Percentiles rank a stretch among this genome's conserved stretches.
These are phyloP conservation scores for Xylaria multiplex DNA, from an alignment of 2,329 filamentous ascomycete genomes.

Conservation along the genomic window DNA sequence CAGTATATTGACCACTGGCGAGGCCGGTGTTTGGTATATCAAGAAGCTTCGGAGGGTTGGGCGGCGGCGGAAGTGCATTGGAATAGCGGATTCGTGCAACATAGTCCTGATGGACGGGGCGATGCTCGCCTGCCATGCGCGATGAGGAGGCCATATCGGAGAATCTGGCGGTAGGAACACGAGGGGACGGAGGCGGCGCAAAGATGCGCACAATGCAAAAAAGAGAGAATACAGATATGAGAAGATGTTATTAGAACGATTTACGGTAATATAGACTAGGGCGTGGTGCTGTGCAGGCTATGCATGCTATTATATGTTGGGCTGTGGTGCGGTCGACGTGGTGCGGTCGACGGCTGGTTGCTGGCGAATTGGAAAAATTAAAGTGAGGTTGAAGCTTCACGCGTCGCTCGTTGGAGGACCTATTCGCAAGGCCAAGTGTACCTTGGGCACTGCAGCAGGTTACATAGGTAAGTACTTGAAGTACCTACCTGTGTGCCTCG, in stretches of 20 bases:
- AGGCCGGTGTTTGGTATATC: constrained; percentile 96
- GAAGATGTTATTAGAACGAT: neutral
- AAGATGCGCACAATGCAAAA: constrained; percentile 19
- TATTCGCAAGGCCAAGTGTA: too few species aligned
- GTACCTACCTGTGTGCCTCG: neutral
- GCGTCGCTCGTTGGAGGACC: neutral
- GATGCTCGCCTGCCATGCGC: constrained; percentile 59
- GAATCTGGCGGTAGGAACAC: constrained; percentile 15
- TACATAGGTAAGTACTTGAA: too few species aligned
- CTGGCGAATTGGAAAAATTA: constrained; percentile 22
- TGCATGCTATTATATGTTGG: neutral
- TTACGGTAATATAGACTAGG: neutral
- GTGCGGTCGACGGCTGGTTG: neutral
- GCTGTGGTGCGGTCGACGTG: too few species aligned
- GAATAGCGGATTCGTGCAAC: constrained; percentile 95
- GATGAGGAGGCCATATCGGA: constrained; percentile 56
- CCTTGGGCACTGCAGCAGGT: too few species aligned
- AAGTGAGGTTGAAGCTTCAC: constrained; percentile 31
- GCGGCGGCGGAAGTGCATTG: constrained; percentile 93
- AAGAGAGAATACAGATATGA: neutral
- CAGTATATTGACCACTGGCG: constrained; percentile 86
- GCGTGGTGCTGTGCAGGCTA: neutral
- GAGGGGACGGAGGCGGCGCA: constrained; percentile 16
- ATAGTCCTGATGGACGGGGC: constrained; percentile 89
- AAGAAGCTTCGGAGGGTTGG: constrained; percentile 94